These are phyloP conservation scores for Boletus rufocinnamomeus DNA, from an alignment of 768 basidiomycete species.

Conservation along the genomic window DNA sequence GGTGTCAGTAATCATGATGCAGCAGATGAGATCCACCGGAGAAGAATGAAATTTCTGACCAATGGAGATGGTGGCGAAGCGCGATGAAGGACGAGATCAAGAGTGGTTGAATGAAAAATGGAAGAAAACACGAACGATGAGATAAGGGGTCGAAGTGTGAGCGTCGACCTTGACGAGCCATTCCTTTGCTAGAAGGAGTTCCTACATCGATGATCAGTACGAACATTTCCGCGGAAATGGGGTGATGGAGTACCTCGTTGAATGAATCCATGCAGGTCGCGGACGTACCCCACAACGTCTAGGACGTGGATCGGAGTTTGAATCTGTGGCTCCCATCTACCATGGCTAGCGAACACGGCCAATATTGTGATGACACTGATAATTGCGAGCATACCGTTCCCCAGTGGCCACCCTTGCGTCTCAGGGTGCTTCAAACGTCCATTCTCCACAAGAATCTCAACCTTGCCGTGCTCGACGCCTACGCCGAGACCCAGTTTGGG, in stretches of 20 bases:
- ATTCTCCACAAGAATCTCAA: constrained; percentile 53
- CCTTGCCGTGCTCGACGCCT: constrained; percentile 65
- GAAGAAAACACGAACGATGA: constrained; percentile 55
- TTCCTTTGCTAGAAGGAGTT: constrained; percentile 62
- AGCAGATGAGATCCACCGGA: constrained; percentile 56
- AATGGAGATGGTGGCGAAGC: constrained; percentile 9
- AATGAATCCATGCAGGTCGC: constrained; percentile 47
- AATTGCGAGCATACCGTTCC: constrained; percentile 37
- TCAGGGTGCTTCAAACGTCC: constrained; percentile 37
- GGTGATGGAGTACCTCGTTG: constrained; percentile 39
- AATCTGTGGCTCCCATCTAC: constrained; percentile 7
- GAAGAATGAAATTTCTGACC: constrained; percentile 66
- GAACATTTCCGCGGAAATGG: background rate
- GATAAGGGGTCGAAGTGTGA: constrained; percentile 62
- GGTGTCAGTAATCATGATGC: constrained; percentile 71
- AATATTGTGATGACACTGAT: constrained; percentile 44
- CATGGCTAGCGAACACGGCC: constrained; percentile 18
- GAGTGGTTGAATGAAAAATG: constrained; percentile 7
- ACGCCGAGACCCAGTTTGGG: constrained; percentile 71
- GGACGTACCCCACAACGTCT: background rate
- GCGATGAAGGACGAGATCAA: constrained; percentile 9
- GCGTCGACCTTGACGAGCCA: constrained; percentile 73
- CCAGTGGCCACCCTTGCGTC: constrained; percentile 44
- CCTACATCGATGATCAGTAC: constrained; percentile 39
- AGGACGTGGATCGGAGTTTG: constrained; percentile 25